phyloP scores from a whole-genome alignment of 2,329 filamentous ascomycete genomes.

The Curvularia sp. region DNA sequence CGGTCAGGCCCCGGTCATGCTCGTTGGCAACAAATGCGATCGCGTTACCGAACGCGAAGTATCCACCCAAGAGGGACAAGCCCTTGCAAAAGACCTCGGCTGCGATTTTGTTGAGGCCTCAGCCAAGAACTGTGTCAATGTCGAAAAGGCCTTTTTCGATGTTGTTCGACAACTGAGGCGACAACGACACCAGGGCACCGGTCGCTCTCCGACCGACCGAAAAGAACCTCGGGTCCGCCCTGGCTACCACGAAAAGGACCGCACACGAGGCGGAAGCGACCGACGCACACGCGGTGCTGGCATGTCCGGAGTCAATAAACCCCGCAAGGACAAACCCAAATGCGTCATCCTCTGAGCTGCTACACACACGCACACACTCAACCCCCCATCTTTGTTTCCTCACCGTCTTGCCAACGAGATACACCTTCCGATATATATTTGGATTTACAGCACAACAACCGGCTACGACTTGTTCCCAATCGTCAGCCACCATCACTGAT shows the following conservation, averaged over 20 bases:
- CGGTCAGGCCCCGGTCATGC: slow-evolving; percentile 88
- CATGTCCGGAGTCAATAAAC: slow-evolving; percentile 21
- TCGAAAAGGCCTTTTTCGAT: slow-evolving; percentile 98
- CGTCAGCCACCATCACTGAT: slow-evolving; percentile 36
- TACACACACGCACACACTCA: too few relatives aligned
- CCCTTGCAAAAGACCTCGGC: slow-evolving; percentile 86
- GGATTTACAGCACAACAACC: slow-evolving; percentile 36
- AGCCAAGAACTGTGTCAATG: slow-evolving; percentile 97
- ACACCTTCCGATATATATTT: slow-evolving; percentile 30
- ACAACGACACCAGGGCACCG: slow-evolving; percentile 67
- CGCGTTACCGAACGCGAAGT: slow-evolving; percentile 94
- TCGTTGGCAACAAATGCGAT: slow-evolving; percentile 98
- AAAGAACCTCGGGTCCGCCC: slow-evolving; percentile 23
- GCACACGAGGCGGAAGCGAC: slow-evolving; percentile 22
- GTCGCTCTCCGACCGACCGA: slow-evolving; percentile 28
- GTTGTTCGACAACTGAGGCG: slow-evolving; percentile 89
- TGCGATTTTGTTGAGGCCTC: slow-evolving; percentile 98
- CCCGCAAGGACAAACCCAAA: slow-evolving; percentile 41
- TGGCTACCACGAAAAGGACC: slow-evolving; percentile 28
- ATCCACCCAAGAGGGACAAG: slow-evolving; percentile 93
- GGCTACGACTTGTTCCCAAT: slow-evolving; percentile 36
- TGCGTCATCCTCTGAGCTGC: slow-evolving; percentile 44
- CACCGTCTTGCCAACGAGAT: slow-evolving; percentile 12
- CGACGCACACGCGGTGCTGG: slow-evolving; percentile 23
- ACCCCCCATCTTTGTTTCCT: slow-evolving; percentile 3